phyloP scores from a whole-genome alignment of 2,329 filamentous ascomycete species.

The Fusarium sp. region DNA sequence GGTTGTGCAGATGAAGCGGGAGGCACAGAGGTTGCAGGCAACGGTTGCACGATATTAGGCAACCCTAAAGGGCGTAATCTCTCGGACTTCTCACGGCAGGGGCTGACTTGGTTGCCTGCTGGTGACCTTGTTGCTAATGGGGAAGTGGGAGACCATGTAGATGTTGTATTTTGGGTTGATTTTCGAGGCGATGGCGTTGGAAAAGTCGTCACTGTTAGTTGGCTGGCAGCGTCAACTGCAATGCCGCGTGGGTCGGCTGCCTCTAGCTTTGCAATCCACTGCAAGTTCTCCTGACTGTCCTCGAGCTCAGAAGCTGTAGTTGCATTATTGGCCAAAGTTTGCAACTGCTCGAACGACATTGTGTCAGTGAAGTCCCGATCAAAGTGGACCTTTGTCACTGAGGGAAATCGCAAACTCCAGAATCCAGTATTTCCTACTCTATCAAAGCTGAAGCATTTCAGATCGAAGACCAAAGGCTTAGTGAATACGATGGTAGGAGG shows the following conservation, averaged over 20 bases:
- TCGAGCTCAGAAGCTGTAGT: slow-evolving; percentile 61
- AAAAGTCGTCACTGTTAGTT: slow-evolving; percentile 57
- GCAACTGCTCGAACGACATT: slow-evolving; percentile 76
- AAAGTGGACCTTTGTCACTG: slow-evolving; percentile 79
- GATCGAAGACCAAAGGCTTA: slow-evolving; percentile 80
- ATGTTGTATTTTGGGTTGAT: slow-evolving; percentile 43
- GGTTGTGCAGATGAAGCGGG: neutral
- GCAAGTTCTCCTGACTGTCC: slow-evolving; percentile 69
- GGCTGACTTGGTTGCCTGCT: neutral
- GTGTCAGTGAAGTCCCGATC: slow-evolving; percentile 79
- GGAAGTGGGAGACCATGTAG: slow-evolving; percentile 32
- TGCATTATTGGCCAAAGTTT: slow-evolving; percentile 71
- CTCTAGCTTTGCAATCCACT: slow-evolving; percentile 73
- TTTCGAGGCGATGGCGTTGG: slow-evolving; percentile 51
- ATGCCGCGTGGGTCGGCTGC: slow-evolving; percentile 61
- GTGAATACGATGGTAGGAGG: slow-evolving; percentile 69
- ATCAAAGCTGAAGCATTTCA: slow-evolving; percentile 84
- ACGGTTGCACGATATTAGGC: neutral
- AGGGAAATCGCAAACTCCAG: slow-evolving; percentile 81
- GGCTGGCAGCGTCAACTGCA: slow-evolving; percentile 58
- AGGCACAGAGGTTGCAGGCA: slow-evolving; percentile 22
- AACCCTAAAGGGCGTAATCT: neutral
- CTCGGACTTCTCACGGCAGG: neutral
- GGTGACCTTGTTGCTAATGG: slow-evolving; percentile 15
- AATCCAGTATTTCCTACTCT: slow-evolving; percentile 76